These are phyloP conservation scores for Colletotrichum destructivum DNA, from an alignment of 2,329 filamentous ascomycete genomes.

Conservation along the genomic window DNA sequence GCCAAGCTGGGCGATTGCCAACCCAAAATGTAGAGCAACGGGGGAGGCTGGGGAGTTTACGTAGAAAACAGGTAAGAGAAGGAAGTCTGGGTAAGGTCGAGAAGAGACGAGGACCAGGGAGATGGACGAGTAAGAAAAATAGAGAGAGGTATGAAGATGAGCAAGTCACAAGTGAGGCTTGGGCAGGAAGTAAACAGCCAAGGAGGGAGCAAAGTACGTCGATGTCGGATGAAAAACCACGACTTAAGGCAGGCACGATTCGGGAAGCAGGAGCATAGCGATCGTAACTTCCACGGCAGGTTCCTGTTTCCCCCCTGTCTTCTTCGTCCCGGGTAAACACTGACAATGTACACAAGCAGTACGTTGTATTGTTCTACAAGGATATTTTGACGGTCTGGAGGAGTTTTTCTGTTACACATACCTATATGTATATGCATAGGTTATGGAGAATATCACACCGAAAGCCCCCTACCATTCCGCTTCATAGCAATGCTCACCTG, in stretches of 20 bases:
- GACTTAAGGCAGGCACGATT: not conserved
- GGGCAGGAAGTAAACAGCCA: not conserved
- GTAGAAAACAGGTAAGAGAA: not conserved
- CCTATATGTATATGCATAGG: no score
- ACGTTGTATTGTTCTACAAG: not conserved
- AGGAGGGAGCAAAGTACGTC: slow-evolving; percentile 3
- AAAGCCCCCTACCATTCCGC: no score
- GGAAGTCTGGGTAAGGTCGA: no score
- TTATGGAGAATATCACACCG: no score
- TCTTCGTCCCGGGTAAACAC: not conserved
- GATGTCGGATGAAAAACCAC: not conserved
- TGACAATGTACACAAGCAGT: not conserved
- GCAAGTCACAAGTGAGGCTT: not conserved
- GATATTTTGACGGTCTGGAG: not conserved
- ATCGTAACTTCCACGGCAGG: not conserved
- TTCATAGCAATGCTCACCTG: no score
- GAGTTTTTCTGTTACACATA: no score
- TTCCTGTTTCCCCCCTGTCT: not conserved
- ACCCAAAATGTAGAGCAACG: not conserved
- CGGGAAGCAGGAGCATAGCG: not conserved
- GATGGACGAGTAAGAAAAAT: not conserved
- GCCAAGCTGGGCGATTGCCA: not conserved
- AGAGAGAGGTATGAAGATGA: not conserved
- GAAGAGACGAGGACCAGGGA: not conserved
- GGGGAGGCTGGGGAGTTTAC: no score